phyloP scores from a whole-genome alignment of 2,329 filamentous ascomycete species.

The Chrysoporthe cubensis region DNA sequence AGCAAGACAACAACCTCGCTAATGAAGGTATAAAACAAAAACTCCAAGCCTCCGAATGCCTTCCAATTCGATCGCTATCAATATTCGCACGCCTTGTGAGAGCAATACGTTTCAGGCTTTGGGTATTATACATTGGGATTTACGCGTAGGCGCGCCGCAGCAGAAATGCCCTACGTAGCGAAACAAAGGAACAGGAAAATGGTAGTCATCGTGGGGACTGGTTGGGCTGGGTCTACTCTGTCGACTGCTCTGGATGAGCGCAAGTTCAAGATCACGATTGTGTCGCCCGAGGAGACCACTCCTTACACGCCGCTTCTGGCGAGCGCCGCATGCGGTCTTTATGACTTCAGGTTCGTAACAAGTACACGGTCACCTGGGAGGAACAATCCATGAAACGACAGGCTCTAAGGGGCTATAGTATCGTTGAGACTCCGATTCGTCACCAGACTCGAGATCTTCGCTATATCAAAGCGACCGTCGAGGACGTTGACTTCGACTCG shows the following conservation, averaged over 20 bases:
- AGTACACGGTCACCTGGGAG: no score
- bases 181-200: constrained; percentile 20
- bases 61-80: neutral
- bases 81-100: neutral
- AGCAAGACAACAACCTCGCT: neutral
- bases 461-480: constrained; percentile 23
- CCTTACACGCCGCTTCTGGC: constrained; percentile 24
- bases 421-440: constrained; percentile 23
- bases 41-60: neutral
- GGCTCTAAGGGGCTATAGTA: constrained; percentile 8
- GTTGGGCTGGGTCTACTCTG: constrained; percentile 24
- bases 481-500: constrained; percentile 21
- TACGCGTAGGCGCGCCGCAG: neutral
- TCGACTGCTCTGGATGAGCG: constrained; percentile 20
- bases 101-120: neutral
- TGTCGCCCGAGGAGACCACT: constrained; percentile 24
- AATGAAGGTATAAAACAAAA: neutral
- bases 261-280: constrained; percentile 24
- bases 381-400: no score
- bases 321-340: constrained; percentile 23
- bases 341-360: constrained; percentile 21
- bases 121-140: constrained; percentile 5
- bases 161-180: constrained; percentile 20
- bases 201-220: constrained; percentile 22
- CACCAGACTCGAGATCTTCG: constrained; percentile 18